Evolutionary conservation across 495 filamentous ascomycete genomes (phyloP), one percentile per base, ranked within the genome.

Genomic region (Penicillium robsamsonii): DNA sequence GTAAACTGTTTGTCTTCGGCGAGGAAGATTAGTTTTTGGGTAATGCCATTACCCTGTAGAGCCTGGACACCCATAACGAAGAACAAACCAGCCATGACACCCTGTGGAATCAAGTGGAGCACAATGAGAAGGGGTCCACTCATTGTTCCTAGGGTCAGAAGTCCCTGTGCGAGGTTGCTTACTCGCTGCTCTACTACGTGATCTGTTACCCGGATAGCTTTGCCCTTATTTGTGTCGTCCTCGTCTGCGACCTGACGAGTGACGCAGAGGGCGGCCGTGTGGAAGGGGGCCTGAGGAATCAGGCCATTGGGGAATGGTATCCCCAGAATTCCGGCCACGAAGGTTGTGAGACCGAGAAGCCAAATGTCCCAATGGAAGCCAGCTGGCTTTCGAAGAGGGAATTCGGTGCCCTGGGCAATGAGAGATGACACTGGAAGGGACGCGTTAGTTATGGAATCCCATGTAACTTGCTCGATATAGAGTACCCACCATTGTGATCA

Each of bases 351-450:
- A 13, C 93, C 93, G 2, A 97, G 84, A 27, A 97, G 84, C 79
- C 94, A 96, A 47, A 97, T 67, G 62, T 96, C 92, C 92, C 92
- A 97, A 76, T 96, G 92, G 69, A 97, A 97, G 10, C 92, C 92
- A 31, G 91, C 91, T 6, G 93, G 93, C 62, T 97, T 97, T 12
- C 81, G 81, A 20, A 97, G 82, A 2, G 93, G 93, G 64, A 96
- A 97, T 63, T 96, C 88, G 41, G 86, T 95, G 43, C 89, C 93
- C 71, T 97, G 93, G 8, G 91, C 91, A 45, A 93, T 96, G 50
- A 97, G 84, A 24, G 88, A 87, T 10, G 89, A 92, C 3, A 94
- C 88, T 87, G 38, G 13, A 31, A n/a, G 15, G 33, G 15, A 29
- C 9, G 20, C 13, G 11, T 46, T 27, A 53, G 31, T 12, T 5